Evolutionary conservation across 352 stramenopile genomes (phyloP).

Genomic region (Nothophytophthora sp.): DNA sequence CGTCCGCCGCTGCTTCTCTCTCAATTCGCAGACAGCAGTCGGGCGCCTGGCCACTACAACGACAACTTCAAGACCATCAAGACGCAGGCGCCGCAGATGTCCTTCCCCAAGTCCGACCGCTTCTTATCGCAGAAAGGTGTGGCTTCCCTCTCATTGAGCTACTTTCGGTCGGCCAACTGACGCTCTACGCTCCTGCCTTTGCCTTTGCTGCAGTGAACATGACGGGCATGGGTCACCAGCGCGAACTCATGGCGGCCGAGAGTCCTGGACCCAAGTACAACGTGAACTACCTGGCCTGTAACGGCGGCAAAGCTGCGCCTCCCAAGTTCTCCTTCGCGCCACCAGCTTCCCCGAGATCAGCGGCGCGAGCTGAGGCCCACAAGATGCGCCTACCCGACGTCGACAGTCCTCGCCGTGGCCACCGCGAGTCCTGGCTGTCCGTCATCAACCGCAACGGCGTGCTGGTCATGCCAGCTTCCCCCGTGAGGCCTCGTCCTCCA

Average conservation of each 20-base stretch:
- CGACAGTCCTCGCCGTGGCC: slow-evolving; percentile 49
- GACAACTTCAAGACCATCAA: slow-evolving; percentile 68
- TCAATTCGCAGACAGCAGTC: slow-evolving; percentile 52
- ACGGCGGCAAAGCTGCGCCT: slow-evolving; percentile 50
- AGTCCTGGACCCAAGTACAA: slow-evolving; percentile 88
- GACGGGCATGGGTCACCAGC: slow-evolving; percentile 61
- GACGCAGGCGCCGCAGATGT: slow-evolving; percentile 60
- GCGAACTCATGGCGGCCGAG: slow-evolving; percentile 72
- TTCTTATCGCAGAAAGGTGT: slow-evolving; percentile 85
- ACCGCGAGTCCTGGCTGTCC: slow-evolving; percentile 81
- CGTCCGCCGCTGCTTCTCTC: too few relatives aligned
- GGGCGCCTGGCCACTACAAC: slow-evolving; percentile 72
- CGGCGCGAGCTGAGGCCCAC: slow-evolving; percentile 34
- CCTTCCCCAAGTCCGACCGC: slow-evolving; percentile 76
- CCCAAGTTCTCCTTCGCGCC: slow-evolving; percentile 71
- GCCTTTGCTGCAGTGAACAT: slow-evolving; percentile 50
- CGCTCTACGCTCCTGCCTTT: slow-evolving; percentile 1
- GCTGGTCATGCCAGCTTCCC: slow-evolving; percentile 65
- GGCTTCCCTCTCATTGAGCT: background rate
- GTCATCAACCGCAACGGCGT: slow-evolving; percentile 86
- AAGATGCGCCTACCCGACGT: slow-evolving; percentile 60
- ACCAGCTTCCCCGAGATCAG: slow-evolving; percentile 24
- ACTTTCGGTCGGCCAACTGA: background rate
- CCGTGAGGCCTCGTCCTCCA: slow-evolving; percentile 20
- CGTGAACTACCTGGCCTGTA: slow-evolving; percentile 51